Percentiles rank a stretch among this genome's conserved stretches.
These are phyloP conservation scores for Flaveria ramosissima DNA, from an alignment of 129 eudicot genomes.

Conservation along the genomic window DNA sequence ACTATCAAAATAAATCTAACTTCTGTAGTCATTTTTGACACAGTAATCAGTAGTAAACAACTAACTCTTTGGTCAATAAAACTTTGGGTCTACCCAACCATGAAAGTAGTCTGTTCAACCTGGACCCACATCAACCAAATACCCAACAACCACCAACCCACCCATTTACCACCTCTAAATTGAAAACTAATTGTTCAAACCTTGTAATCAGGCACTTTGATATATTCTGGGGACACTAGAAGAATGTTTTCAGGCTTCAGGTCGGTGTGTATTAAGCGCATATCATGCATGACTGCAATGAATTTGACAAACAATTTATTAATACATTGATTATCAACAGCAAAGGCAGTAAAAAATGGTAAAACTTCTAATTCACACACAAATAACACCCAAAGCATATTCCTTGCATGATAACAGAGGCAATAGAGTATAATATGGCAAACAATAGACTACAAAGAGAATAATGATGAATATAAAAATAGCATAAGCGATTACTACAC, in stretches of 20 bases:
- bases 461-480: slow-evolving; percentile 2
- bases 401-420: slow-evolving; percentile 2
- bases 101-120: not conserved
- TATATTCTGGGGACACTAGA: slow-evolving; percentile 68
- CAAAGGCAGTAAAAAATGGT: not conserved
- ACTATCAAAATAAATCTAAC: not conserved
- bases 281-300: slow-evolving; percentile 80
- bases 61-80: not conserved
- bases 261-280: slow-evolving; percentile 81
- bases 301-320: not conserved
- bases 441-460: not conserved
- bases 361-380: slow-evolving; percentile 5
- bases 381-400: not conserved
- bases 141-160: not conserved
- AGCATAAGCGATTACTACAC: slow-evolving; percentile 56
- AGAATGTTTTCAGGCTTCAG: slow-evolving; percentile 88
- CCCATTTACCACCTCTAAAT: not conserved
- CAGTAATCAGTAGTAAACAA: not conserved
- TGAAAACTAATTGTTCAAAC: slow-evolving; percentile 30
- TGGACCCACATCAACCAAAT: not conserved
- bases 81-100: not conserved
- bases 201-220: slow-evolving; percentile 74
- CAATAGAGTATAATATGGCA: not conserved
- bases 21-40: not conserved
- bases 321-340: slow-evolving; percentile 1